These are phyloP conservation scores for Phytophthora sp. DNA, from an alignment of 352 stramenopile genomes.

Conservation along the genomic window DNA sequence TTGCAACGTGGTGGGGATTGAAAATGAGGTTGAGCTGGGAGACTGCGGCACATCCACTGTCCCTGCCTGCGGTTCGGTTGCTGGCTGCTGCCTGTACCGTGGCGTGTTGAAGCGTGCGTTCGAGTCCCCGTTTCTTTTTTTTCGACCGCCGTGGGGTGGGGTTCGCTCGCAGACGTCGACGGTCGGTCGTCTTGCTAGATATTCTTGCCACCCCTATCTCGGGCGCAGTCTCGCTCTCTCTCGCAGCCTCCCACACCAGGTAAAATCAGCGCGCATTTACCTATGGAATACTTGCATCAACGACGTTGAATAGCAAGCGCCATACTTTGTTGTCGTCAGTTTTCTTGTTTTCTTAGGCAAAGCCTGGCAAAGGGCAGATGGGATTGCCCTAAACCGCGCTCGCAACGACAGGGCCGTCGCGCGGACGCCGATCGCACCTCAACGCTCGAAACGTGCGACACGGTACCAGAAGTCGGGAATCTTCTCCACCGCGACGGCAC, in stretches of 20 bases:
- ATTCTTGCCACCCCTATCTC: constrained; percentile 26
- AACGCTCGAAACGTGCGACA: constrained; percentile 34
- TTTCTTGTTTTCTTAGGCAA: constrained; percentile 37
- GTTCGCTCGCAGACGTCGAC: constrained; percentile 24
- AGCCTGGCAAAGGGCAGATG: constrained; percentile 32
- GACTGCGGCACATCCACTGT: constrained; percentile 24
- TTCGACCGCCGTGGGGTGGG: constrained; percentile 34
- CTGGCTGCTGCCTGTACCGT: constrained; percentile 36
- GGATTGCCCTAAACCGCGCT: constrained; percentile 19
- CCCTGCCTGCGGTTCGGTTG: constrained; percentile 36
- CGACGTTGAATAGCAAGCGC: constrained; percentile 32
- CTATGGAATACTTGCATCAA: no score
- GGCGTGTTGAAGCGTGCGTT: constrained; percentile 37
- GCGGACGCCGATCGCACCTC: no score
- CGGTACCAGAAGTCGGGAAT: constrained; percentile 7
- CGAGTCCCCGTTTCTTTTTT: constrained; percentile 51
- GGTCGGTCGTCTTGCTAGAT: not conserved
- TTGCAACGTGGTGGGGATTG: constrained; percentile 25
- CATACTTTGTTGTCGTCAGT: constrained; percentile 37
- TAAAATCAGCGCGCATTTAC: constrained; percentile 37
- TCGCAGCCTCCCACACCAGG: constrained; percentile 41
- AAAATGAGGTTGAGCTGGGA: constrained; percentile 29
- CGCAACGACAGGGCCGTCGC: constrained; percentile 28
- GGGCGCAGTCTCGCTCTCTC: constrained; percentile 30
- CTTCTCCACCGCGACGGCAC: not conserved